phyloP scores from a whole-genome alignment of 164 flowering plant species.

The Macadamia integrifolia region DNA sequence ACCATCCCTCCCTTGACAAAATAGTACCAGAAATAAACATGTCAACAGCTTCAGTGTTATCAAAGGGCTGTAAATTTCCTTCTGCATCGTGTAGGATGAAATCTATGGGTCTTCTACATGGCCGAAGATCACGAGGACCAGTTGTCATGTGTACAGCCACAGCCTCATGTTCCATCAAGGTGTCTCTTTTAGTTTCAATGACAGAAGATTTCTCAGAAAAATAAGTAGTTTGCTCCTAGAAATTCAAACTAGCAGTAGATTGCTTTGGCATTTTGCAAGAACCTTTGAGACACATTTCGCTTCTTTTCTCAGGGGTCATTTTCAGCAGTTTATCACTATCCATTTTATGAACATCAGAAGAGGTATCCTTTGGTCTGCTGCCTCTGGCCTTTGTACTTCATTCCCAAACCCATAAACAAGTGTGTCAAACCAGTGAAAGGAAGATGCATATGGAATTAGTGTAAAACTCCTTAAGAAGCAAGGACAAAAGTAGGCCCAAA shows the following conservation, averaged over 20 bases:
- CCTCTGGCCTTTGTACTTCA: constrained; percentile 2
- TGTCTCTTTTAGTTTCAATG: too few species aligned
- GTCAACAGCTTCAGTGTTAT: constrained; percentile 65
- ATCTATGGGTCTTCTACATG: constrained; percentile 62
- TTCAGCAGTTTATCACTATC: not conserved
- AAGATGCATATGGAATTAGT: too few species aligned
- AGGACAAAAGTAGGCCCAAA: too few species aligned
- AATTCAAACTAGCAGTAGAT: constrained; percentile 67
- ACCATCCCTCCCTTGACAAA: constrained; percentile 45
- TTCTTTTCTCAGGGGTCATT: constrained; percentile 15
- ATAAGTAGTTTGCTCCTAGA: constrained; percentile 55
- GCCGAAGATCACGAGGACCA: constrained; percentile 44
- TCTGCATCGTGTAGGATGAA: constrained; percentile 57
- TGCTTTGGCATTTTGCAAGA: constrained; percentile 60
- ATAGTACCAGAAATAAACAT: constrained; percentile 60
- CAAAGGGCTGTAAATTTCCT: constrained; percentile 58
- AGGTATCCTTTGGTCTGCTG: constrained; percentile 6
- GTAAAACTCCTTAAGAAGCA: too few species aligned
- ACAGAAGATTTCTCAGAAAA: constrained; percentile 27
- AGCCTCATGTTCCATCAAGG: too few species aligned
- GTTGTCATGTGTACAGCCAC: constrained; percentile 53
- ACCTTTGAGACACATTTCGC: constrained; percentile 14
- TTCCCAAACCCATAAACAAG: too few species aligned
- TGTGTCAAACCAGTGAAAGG: too few species aligned
- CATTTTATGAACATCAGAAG: not conserved